Evolutionary conservation across 2,329 filamentous ascomycete species (phyloP).

Genomic region (Neopestalotiopsis sp.): DNA sequence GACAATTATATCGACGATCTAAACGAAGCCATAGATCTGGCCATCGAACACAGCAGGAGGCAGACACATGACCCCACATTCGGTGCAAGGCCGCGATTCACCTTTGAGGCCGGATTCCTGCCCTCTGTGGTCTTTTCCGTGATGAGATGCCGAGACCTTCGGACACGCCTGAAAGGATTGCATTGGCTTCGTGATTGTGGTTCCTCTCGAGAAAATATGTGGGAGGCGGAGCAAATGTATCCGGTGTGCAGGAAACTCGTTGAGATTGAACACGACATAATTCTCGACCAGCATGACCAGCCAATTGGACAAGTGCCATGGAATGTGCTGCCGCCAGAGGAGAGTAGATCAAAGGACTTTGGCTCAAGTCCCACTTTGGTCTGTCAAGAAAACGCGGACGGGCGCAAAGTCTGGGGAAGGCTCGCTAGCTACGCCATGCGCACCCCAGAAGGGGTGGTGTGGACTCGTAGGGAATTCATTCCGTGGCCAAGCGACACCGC

Average conservation of each 20-base stretch:
- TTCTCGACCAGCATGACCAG: conserved; percentile 29
- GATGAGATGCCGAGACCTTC: conserved; percentile 45
- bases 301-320: conserved; percentile 25
- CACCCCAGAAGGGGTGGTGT: conserved; percentile 27
- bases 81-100: conserved; percentile 33
- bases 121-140: conserved; percentile 44
- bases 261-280: conserved; percentile 45
- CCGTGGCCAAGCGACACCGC: neutral
- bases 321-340: conserved; percentile 33
- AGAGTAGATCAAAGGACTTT: conserved; percentile 32
- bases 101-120: conserved; percentile 47
- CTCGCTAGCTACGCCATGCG: conserved; percentile 31
- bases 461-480: conserved; percentile 31
- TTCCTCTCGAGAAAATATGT: conserved; percentile 40
- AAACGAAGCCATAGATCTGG: conserved; percentile 35
- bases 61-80: neutral
- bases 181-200: conserved; percentile 37
- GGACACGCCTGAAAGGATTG: conserved; percentile 40
- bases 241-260: conserved; percentile 38
- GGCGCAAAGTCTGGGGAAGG: conserved; percentile 25
- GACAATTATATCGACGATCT: conserved; percentile 40
- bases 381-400: conserved; percentile 23
- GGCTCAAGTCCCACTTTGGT: conserved; percentile 24
- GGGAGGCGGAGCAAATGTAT: conserved; percentile 41
- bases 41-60: conserved; percentile 23